These are phyloP conservation scores for Aspergillus glaucus DNA, from an alignment of 2,329 filamentous ascomycete species.

Conservation along the genomic window DNA sequence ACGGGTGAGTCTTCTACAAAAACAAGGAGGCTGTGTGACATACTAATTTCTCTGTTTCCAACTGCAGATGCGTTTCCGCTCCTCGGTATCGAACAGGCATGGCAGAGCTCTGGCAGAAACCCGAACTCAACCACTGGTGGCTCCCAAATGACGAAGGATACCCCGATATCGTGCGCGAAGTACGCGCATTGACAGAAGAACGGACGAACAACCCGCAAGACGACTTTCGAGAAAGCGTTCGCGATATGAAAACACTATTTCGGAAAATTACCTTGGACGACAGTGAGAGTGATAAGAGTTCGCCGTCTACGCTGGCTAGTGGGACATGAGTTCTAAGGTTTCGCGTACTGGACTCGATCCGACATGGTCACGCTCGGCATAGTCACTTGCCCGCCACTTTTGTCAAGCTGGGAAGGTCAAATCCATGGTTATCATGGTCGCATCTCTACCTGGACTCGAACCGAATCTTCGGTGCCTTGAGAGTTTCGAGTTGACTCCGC, in stretches of 20 bases:
- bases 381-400: too few species aligned
- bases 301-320: conserved; percentile 9
- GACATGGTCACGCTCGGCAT: too few species aligned
- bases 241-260: conserved; percentile 70
- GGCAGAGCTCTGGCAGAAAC: conserved; percentile 66
- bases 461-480: too few species aligned
- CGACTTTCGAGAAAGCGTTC: conserved; percentile 56
- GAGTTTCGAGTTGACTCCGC: too few species aligned
- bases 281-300: conserved; percentile 24
- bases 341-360: too few species aligned
- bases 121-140: conserved; percentile 77
- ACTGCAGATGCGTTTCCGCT: conserved; percentile 72
- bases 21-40: not conserved
- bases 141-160: conserved; percentile 74
- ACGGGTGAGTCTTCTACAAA: conserved; percentile 54
- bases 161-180: conserved; percentile 64
- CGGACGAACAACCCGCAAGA: conserved; percentile 54
- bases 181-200: conserved; percentile 76
- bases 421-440: too few species aligned
- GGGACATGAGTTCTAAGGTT: conserved; percentile 1
- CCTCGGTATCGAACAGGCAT: conserved; percentile 67
- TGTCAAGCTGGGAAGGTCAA: too few species aligned
- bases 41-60: conserved; percentile 1
- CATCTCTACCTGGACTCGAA: too few species aligned
- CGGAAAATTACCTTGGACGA: conserved; percentile 53